phyloP scores from a whole-genome alignment of 2,329 filamentous ascomycete genomes.

The Cryphonectria naterciae region DNA sequence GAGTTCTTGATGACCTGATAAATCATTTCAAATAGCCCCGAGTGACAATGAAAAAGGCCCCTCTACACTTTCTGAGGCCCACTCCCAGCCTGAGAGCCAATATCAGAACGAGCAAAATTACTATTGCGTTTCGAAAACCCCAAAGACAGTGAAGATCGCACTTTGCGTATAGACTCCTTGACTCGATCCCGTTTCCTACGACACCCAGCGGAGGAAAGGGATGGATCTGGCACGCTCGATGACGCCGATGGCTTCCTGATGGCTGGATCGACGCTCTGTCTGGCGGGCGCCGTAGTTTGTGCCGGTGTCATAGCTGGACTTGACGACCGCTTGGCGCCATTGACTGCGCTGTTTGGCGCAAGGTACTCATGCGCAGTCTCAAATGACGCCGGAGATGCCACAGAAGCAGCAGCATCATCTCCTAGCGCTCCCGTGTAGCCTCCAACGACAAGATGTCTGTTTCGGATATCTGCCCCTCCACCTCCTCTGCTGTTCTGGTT shows the following conservation, averaged over 20 bases:
- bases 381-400: conserved; percentile 21
- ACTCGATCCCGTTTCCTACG: conserved; percentile 21
- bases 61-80: neutral
- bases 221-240: conserved; percentile 11
- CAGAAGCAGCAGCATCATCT: conserved; percentile 2
- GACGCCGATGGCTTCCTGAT: conserved; percentile 7
- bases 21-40: too few species aligned
- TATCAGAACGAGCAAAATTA: conserved; percentile 15
- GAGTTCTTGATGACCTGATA: too few species aligned
- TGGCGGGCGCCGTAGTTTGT: neutral
- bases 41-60: too few species aligned
- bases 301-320: neutral
- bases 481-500: neutral
- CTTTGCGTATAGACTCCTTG: conserved; percentile 20
- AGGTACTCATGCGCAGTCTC: conserved; percentile 22
- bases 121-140: conserved; percentile 19
- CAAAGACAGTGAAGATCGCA: conserved; percentile 16
- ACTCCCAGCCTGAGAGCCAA: neutral
- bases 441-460: neutral
- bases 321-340: conserved; percentile 5
- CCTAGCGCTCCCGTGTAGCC: neutral
- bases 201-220: conserved; percentile 10
- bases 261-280: conserved; percentile 10
- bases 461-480: neutral
- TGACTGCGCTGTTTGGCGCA: neutral